Percentiles rank a stretch among this genome's conserved stretches.
Evolutionary conservation across 352 stramenopile species (phyloP).

Genomic region (Pythium sp.): DNA sequence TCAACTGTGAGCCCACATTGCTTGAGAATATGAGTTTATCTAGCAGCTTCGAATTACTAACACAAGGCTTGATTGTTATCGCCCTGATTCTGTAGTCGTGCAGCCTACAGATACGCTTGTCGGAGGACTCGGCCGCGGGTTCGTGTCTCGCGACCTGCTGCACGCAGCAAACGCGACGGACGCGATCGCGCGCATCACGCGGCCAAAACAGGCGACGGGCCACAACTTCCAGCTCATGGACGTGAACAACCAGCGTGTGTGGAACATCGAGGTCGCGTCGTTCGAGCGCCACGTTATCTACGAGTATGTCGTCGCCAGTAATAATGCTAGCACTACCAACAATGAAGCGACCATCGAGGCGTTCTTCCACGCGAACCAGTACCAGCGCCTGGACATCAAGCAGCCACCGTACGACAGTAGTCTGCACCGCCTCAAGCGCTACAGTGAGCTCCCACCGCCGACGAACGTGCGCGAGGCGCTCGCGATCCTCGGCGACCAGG

Average conservation of each 20-base stretch:
- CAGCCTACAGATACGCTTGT: constrained; percentile 56
- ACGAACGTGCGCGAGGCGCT: constrained; percentile 43
- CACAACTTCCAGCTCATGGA: constrained; percentile 86
- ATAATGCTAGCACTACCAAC: neutral
- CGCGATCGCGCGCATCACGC: constrained; percentile 53
- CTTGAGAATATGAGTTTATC: neutral
- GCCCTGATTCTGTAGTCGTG: constrained; percentile 34
- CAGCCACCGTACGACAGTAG: constrained; percentile 70
- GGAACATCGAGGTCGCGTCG: constrained; percentile 71
- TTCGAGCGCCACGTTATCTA: constrained; percentile 50
- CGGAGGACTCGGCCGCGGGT: constrained; percentile 61
- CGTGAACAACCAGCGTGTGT: constrained; percentile 33
- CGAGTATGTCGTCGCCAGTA: constrained; percentile 22
- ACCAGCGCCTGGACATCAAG: constrained; percentile 55
- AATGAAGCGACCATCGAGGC: constrained; percentile 21
- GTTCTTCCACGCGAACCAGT: constrained; percentile 79
- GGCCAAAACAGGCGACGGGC: constrained; percentile 46
- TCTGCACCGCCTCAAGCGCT: constrained; percentile 58
- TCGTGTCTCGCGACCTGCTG: constrained; percentile 66
- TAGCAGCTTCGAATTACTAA: neutral
- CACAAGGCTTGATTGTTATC: neutral
- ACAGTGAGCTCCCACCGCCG: constrained; percentile 43
- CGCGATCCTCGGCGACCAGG: constrained; percentile 61
- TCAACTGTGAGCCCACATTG: constrained; percentile 58
- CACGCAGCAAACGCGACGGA: constrained; percentile 36